Percentiles rank a stretch among this genome's conserved stretches.
These are phyloP conservation scores for Mucor sp. DNA, from an alignment of 371 early-diverging fungal species.

Conservation along the genomic window DNA sequence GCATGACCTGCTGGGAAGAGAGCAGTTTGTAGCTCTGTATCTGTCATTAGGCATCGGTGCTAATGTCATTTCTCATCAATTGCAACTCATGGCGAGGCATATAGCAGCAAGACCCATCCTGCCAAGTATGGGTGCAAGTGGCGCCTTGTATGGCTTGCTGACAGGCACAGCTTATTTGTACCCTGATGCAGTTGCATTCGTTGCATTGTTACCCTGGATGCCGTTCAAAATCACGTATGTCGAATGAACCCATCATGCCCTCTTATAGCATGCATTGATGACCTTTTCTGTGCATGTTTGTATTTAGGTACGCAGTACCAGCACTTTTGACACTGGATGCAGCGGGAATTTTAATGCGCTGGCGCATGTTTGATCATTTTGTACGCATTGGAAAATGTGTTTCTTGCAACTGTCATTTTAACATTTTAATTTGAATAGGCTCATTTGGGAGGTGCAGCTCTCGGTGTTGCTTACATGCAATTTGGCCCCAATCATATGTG, in stretches of 20 bases:
- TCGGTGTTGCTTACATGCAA: conserved; percentile 51
- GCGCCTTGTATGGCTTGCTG: conserved; percentile 71
- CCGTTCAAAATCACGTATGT: conserved; percentile 60
- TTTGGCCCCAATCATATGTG: conserved; percentile 54
- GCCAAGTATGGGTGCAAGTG: conserved; percentile 76
- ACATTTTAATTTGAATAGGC: conserved; percentile 35
- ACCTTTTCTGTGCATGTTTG: not conserved
- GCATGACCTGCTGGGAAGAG: conserved; percentile 51
- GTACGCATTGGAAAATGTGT: conserved; percentile 41
- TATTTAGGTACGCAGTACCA: conserved; percentile 43
- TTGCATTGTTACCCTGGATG: conserved; percentile 73
- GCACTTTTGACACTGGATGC: conserved; percentile 62
- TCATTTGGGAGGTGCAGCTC: conserved; percentile 60
- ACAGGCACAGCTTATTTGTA: conserved; percentile 54
- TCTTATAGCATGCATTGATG: too few species aligned
- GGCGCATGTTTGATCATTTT: conserved; percentile 67
- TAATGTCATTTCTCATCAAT: conserved; percentile 61
- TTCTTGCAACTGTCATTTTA: not conserved
- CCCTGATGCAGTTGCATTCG: conserved; percentile 59
- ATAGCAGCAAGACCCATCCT: conserved; percentile 36
- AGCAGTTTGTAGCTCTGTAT: conserved; percentile 80
- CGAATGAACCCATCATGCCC: too few species aligned
- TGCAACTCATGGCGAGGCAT: conserved; percentile 45
- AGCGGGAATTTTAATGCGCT: conserved; percentile 56
- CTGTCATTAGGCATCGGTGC: conserved; percentile 63